phyloP scores from a whole-genome alignment of 495 filamentous ascomycete species.

The Antarctomyces pellizariae region DNA sequence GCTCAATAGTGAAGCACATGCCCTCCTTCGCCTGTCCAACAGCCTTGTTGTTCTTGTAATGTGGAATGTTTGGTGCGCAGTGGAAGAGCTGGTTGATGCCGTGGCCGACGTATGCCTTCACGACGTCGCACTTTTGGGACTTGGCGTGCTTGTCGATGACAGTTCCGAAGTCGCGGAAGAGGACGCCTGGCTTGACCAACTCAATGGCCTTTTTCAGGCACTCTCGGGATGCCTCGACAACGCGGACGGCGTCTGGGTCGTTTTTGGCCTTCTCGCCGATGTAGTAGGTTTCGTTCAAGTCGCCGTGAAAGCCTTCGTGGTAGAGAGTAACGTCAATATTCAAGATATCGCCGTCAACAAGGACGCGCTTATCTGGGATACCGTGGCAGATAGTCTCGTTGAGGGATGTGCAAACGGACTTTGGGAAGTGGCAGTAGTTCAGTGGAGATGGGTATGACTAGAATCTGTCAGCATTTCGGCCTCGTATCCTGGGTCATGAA shows the following conservation, averaged over 20 bases:
- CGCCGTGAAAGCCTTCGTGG: conserved; percentile 70
- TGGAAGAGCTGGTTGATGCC: conserved; percentile 76
- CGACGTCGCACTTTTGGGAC: conserved; percentile 49
- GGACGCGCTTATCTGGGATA: conserved; percentile 57
- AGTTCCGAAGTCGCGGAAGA: conserved; percentile 65
- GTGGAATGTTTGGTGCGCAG: conserved; percentile 61
- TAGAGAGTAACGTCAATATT: conserved; percentile 80
- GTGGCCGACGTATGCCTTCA: conserved; percentile 78
- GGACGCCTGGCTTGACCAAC: conserved; percentile 64
- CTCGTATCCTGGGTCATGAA: conserved; percentile 3
- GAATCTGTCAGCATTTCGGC: conserved; percentile 1
- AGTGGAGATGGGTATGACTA: conserved; percentile 91
- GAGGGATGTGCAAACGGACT: conserved; percentile 85
- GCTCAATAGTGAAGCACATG: conserved; percentile 88
- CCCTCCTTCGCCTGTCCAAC: conserved; percentile 66
- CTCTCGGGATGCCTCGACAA: conserved; percentile 61
- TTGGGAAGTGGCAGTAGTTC: conserved; percentile 93
- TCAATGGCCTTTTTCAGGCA: conserved; percentile 67
- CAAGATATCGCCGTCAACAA: conserved; percentile 69
- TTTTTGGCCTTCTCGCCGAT: conserved; percentile 53
- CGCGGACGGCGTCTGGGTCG: conserved; percentile 58
- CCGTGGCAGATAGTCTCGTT: conserved; percentile 97
- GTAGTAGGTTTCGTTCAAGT: conserved; percentile 86
- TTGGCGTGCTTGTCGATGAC: conserved; percentile 76
- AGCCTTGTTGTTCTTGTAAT: conserved; percentile 82